Percentiles rank a stretch among this genome's conserved stretches.
Conservation (phyloP, 805 yeast species). For the Candida silvicultrix region DNA sequence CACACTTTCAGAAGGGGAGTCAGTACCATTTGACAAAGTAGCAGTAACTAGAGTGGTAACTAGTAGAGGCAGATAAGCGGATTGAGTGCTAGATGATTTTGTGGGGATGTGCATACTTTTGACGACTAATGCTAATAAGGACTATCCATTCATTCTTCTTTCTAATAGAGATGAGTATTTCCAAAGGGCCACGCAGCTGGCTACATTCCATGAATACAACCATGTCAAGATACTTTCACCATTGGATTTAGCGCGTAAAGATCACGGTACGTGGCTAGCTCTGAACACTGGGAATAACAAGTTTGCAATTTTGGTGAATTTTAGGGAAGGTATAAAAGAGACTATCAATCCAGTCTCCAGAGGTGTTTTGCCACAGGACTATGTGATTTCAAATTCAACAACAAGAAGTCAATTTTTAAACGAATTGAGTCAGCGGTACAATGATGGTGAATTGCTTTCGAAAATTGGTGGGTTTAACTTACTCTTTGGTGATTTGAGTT, state of each 20-base stretch:
- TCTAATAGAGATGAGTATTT: slow-evolving; percentile 89
- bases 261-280: slow-evolving; percentile 93
- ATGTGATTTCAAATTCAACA: slow-evolving; percentile 22
- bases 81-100: background rate
- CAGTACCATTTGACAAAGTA: too few relatives aligned
- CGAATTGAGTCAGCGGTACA: slow-evolving; percentile 11
- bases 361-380: slow-evolving; percentile 38
- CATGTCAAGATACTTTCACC: slow-evolving; percentile 50
- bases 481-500: slow-evolving; percentile 29
- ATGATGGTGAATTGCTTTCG: slow-evolving; percentile 12
- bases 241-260: slow-evolving; percentile 61
- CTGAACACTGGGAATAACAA: slow-evolving; percentile 45
- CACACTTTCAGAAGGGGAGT: too few relatives aligned
- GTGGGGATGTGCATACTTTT: slow-evolving; percentile 65
- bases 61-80: too few relatives aligned
- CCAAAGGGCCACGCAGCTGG: slow-evolving; percentile 62
- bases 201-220: slow-evolving; percentile 33
- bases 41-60: too few relatives aligned
- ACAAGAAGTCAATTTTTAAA: slow-evolving; percentile 17
- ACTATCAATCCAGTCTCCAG: slow-evolving; percentile 30
- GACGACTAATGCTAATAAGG: slow-evolving; percentile 60
- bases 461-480: slow-evolving; percentile 27
- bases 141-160: slow-evolving; percentile 67
- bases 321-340: slow-evolving; percentile 39
- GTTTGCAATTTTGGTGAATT: slow-evolving; percentile 72